A percentile compares a stretch with the other conserved stretches of the same genome.
Conservation (phyloP, 2,329 filamentous ascomycete species). For the Grosmannia penicillata region DNA sequence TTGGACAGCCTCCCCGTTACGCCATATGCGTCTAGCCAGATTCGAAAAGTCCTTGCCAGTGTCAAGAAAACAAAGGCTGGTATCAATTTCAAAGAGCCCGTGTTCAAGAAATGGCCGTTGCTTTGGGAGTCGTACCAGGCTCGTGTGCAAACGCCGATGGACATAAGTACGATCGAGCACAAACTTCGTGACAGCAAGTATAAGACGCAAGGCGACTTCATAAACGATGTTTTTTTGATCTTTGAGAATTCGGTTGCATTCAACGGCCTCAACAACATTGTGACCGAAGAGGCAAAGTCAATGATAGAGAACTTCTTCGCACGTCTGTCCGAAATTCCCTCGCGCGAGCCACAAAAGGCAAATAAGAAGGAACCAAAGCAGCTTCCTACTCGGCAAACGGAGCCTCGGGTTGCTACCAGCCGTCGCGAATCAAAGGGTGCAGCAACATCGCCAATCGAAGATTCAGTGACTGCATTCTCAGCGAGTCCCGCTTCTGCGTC, state of each 20-base stretch:
- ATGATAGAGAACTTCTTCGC: constrained; percentile 42
- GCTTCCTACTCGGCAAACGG: constrained; percentile 29
- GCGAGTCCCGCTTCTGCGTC: constrained; percentile 21
- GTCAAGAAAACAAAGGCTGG: constrained; percentile 81
- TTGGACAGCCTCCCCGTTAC: constrained; percentile 38
- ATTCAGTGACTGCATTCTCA: constrained; percentile 9
- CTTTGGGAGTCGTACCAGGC: constrained; percentile 62
- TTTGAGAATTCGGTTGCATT: constrained; percentile 66
- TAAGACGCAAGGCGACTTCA: constrained; percentile 53
- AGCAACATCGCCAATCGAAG: constrained; percentile 17
- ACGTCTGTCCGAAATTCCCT: constrained; percentile 27
- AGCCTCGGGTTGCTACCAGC: constrained; percentile 24
- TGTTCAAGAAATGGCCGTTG: constrained; percentile 58
- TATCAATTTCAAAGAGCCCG: constrained; percentile 59
- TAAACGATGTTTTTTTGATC: constrained; percentile 61
- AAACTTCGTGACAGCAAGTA: constrained; percentile 62
- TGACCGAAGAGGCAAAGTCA: constrained; percentile 42
- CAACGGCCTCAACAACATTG: constrained; percentile 64
- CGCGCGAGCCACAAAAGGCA: constrained; percentile 41
- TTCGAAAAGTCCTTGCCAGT: constrained; percentile 52
- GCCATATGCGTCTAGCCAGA: constrained; percentile 41
- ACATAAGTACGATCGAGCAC: constrained; percentile 67
- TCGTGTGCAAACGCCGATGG: constrained; percentile 63
- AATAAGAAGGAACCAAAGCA: constrained; percentile 44
- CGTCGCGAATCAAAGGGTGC: constrained; percentile 18